Base-by-base conservation (phyloP, 805 yeast genomes). In the Barnettozyma sucrosica region DNA sequence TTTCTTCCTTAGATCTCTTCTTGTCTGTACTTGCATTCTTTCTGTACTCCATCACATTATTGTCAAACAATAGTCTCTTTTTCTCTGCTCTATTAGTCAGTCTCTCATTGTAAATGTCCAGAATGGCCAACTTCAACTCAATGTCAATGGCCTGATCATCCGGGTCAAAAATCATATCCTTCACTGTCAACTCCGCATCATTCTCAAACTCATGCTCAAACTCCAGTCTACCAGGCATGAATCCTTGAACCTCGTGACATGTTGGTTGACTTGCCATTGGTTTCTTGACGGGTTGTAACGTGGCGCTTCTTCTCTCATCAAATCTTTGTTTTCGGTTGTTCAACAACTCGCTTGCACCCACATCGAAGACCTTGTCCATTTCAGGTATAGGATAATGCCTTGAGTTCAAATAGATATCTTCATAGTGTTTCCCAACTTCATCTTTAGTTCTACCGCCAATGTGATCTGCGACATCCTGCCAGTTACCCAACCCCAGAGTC, bases 391-490 rank as follows among this genome's bases (percentile, higher is more conserved):
- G 99, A 64, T 90, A 95, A 44, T 77, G 76, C 1, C 69, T 67
- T 18, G 89, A 77, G 45, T 85, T 68, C 25, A 93, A 63, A 64
- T 90, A 93, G 8, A 82, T 75, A 11, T 78, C 72, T 52, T 74
- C 73, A 68, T 92, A 93, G 66, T 93, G 99, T 44, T 77, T 71
- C 5, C 81, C 89, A 19, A 89, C 97, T 64, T 95, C 99, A 51
- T 89, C 97, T 63, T 87, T 89, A 11, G 89, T 80, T 51, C 98
- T 67, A 36, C 90, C 88, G 11, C 98, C 98, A 47, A 95, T 87
- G 61, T 88, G 96, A 62, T 93, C 98, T 10, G 96, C 85, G n/a
- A 95, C 80, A 64, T 93, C 99, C 60, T 88, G 96, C 99, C 99
- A 93, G 64, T 90, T 89, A 2, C 99, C 99, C 47, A 93, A 65